A percentile compares a stretch with the other conserved stretches of the same genome.
Evolutionary conservation across 371 early-diverging fungal species (phyloP).

Genomic region (Nosema granulosis): DNA sequence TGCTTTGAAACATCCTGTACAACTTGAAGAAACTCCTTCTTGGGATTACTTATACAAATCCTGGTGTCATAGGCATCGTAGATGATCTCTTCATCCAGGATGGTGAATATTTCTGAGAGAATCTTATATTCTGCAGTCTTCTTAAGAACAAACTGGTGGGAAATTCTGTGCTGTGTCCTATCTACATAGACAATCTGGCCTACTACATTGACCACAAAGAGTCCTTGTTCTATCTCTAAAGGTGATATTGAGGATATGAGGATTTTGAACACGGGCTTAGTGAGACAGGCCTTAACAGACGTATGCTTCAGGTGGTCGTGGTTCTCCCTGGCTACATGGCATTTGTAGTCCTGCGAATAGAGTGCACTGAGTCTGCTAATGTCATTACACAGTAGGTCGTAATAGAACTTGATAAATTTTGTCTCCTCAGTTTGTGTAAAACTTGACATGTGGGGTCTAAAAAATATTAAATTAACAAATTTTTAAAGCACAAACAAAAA

Average conservation of each 20-base stretch:
- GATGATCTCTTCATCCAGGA: conserved; percentile 51
- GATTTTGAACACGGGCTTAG: conserved; percentile 29
- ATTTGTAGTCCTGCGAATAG: conserved; percentile 16
- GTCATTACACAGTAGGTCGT: conserved; percentile 25
- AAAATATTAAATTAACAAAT: not conserved
- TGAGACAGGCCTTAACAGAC: conserved; percentile 16
- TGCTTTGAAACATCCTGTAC: too few species aligned
- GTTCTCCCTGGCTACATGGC: conserved; percentile 22
- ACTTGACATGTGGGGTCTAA: conserved; percentile 38
- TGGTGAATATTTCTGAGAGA: conserved; percentile 31
- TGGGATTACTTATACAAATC: too few species aligned
- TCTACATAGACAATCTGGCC: conserved; percentile 54
- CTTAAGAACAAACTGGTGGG: conserved; percentile 38
- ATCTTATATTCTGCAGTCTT: conserved; percentile 18
- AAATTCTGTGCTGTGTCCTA: conserved; percentile 30
- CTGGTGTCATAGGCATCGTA: too few species aligned
- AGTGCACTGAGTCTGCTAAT: conserved; percentile 6
- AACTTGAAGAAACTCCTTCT: too few species aligned
- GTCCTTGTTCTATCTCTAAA: conserved; percentile 26
- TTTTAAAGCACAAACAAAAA: too few species aligned
- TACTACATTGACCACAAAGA: conserved; percentile 21
- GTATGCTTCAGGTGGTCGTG: not conserved
- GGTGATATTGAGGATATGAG: conserved; percentile 34
- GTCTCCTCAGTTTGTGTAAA: conserved; percentile 20
- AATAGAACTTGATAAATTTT: conserved; percentile 31